Conservation (phyloP, 2,329 filamentous ascomycete genomes). For the Magnaporthiopsis poae region DNA sequence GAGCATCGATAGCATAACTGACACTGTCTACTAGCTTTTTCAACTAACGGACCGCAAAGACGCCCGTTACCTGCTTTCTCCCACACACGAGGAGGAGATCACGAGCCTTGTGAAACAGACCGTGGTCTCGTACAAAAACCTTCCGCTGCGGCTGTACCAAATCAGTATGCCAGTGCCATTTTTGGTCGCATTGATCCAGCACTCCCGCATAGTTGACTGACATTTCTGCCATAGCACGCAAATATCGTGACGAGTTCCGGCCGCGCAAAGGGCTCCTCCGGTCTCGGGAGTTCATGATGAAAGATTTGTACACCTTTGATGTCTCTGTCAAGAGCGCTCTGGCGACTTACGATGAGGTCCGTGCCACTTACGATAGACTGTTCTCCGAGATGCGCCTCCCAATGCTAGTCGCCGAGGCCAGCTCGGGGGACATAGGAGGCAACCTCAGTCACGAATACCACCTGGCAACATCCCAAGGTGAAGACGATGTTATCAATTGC, state of each 20-base stretch:
- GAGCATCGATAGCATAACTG: background rate
- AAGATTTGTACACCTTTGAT: conserved; percentile 96
- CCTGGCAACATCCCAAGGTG: conserved; percentile 66
- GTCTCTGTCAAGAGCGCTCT: conserved; percentile 55
- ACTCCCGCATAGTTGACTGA: background rate
- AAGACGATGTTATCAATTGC: conserved; percentile 77
- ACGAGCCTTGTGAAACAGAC: conserved; percentile 66
- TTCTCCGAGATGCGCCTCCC: conserved; percentile 77
- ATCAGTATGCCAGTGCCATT: conserved; percentile 50
- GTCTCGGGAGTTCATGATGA: conserved; percentile 91
- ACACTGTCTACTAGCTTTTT: conserved; percentile 54
- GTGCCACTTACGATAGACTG: conserved; percentile 61
- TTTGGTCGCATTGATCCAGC: background rate
- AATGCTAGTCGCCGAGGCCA: conserved; percentile 75
- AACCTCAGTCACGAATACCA: conserved; percentile 92
- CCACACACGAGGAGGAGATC: conserved; percentile 95
- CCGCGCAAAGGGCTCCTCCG: conserved; percentile 81
- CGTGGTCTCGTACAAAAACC: conserved; percentile 71
- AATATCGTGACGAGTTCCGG: conserved; percentile 86
- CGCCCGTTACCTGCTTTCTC: conserved; percentile 65
- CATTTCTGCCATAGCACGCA: conserved; percentile 49
- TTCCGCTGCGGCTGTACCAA: conserved; percentile 83
- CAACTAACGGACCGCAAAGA: conserved; percentile 70
- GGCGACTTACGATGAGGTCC: conserved; percentile 69
- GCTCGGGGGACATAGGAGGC: conserved; percentile 93